Base-by-base conservation (phyloP, 495 filamentous ascomycete species). In the Chaetomium cochliodes region DNA sequence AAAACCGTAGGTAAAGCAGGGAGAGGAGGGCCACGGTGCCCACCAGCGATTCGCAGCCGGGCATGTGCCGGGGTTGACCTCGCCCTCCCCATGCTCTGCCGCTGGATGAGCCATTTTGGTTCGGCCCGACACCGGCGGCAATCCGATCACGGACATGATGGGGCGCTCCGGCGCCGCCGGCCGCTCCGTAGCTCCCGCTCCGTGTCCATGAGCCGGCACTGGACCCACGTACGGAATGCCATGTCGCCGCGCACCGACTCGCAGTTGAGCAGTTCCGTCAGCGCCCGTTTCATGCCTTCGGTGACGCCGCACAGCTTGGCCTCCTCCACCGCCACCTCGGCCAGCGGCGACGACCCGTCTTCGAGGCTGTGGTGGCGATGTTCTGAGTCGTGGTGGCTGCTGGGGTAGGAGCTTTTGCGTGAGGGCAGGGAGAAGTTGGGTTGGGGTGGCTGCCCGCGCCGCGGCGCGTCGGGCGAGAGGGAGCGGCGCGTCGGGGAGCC, bases 241-340 rank as follows among this genome's bases (percentile, higher is more conserved):
- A 72, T 70, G 70, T 88, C 85, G 12, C 68, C 68, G 25, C 81
- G 78, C 13, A 86, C 83, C 23, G 79, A 74, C 30, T 85, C 81
- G 71, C 83, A 87, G 73, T 89, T 88, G 61, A 89, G 80, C 28
- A 89, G 78, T 69, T 87, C 85, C 4, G 87, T 89, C 65, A 89
- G 71, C 13, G 85, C 84, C 18, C 80, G 78, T 74, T 89, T 89
- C 73, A 88, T 86, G 53, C 85, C 80, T 67, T 85, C 80, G 75
- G 87, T 88, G 72, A 88, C 81, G 52, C 83, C 75, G 73, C 79
- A 82, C 33, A 87, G 77, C 67, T 80, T 81, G 60, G 77, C 74
- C 60, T 86, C 81, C 62, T 83, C 82, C 18, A 78, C 69, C 18
- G 80, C 82, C 54, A 86, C 74, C 54, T 81, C 80, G 30, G 71